Evolutionary conservation across 1,139 yeast genomes (phyloP), one percentile per base, ranked within the genome.

Genomic region (Geotrichum klebahnii): DNA sequence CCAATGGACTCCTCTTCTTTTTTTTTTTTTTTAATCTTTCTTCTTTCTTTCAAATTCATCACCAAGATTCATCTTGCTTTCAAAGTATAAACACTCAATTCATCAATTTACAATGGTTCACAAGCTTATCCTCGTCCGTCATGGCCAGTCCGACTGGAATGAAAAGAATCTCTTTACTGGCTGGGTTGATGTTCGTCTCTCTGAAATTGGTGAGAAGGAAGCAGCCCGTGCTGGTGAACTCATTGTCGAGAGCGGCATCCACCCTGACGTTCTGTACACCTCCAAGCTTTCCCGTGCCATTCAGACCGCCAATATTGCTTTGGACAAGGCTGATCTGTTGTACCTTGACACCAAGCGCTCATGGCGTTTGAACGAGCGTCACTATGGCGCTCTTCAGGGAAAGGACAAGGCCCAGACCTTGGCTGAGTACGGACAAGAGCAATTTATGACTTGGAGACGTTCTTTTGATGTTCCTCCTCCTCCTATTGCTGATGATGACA

Each of bases 141-240:
- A 90, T 92, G 97, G 97, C 68, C 96, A 90, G 79, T 86, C 96
- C 75, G 97, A 87, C 73, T 90, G 97, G 97, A 90, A 90, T 74
- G 96, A 88, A 75, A 87, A 87, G 80, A 90, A 92, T 81, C 80
- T 90, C 65, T 92, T 92, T 83, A 90, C 97, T 71, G 98, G 98
- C 68, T 92, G 98, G 98, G 97, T 90, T 59, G 97, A 90, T 72
- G 95, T 88, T 61, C 79, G 80, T 69, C 81, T 92, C 71, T 82
- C 94, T 52, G 90, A 79, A 57, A 73, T 78, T 63, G 97, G 97
- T 73, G 80, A 78, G 71, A 78, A 83, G 70, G 97, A 92, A 77
- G 97, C 97, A 62, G 76, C 77, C 63, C 82, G 86, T 71, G 98
- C 97, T 61, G 98, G 97, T 73, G 90, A 82, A 70, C 79, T 92